Base-by-base conservation (phyloP, 2,329 filamentous ascomycete genomes). In the Fusarium musae region DNA sequence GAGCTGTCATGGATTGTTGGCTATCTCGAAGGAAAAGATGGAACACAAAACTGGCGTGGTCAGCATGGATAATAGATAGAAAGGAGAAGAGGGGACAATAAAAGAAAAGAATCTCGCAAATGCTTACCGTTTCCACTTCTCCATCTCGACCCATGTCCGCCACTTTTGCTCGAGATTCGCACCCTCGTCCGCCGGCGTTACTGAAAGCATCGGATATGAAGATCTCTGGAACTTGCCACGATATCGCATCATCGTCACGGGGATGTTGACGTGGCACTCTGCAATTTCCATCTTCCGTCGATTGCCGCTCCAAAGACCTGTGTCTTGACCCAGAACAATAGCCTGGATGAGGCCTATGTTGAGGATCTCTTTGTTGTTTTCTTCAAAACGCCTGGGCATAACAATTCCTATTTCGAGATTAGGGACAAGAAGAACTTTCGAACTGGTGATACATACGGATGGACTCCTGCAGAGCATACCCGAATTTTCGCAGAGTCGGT, bases 21-120 rank as follows among this genome's bases (percentile, higher is more conserved):
- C 90, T 85, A 75, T 94, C 92, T 63, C 91, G 87, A 9, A 91
- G 80, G 72, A 92, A 92, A 19, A 89, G 83, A 76, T 92, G 90
- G 66, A 92, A 90, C 6, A 89, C 88, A 5, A 94, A 87, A 40
- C 88, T 87, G 46, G 71, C 17, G 40, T 58, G 44, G 56, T 72
- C 60, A 75, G 72, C 54, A 69, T 37, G 50, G 34, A 40, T 40
- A 30, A 54, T 28, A 17, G 13, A n/a, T 16, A 54, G 11, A 19
- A 13, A 52, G 44, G 19, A 44, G 42, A 44, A 26, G n/a, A 26
- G 11, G 23, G 16, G 36, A 37, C 9, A 16, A n/a, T 19, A 36
- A 52, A 52, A 36, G n/a, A 42, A 16, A 30, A 42, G 21, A 30
- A 6, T 11, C 26, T 21, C 16, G 26, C 9, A 21, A 40, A 21